Conservation (phyloP, 2,329 filamentous ascomycete species). For the Alternaria arbusti region DNA sequence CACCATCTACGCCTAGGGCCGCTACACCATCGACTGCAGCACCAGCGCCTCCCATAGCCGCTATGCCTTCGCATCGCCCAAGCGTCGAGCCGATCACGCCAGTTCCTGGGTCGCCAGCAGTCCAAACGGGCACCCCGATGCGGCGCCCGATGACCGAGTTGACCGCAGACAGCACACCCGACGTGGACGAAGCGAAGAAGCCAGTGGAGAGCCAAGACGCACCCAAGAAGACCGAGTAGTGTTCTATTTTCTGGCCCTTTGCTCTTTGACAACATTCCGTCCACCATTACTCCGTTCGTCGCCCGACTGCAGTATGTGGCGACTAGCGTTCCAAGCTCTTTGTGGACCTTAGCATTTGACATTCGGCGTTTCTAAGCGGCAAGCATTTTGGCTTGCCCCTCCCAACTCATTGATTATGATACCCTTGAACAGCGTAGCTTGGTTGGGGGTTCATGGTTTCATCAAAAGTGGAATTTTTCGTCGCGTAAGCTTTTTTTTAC, state of each 20-base stretch:
- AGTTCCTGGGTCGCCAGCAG: conserved; percentile 42
- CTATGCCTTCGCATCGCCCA: conserved; percentile 30
- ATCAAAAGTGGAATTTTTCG: conserved; percentile 8
- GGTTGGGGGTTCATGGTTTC: conserved; percentile 8
- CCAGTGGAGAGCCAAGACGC: conserved; percentile 1
- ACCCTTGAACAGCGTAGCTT: conserved; percentile 13
- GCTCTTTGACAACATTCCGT: not conserved
- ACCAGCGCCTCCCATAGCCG: conserved; percentile 15
- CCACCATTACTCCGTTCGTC: not conserved
- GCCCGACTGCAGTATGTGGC: too few species aligned
- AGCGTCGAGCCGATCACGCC: conserved; percentile 48
- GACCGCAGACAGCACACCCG: conserved; percentile 13
- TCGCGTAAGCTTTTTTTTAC: not conserved
- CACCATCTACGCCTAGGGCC: conserved; percentile 9
- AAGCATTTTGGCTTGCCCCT: not conserved
- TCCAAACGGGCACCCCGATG: conserved; percentile 32
- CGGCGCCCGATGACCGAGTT: conserved; percentile 26
- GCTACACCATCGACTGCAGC: conserved; percentile 8
- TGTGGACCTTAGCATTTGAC: not conserved
- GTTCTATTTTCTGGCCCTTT: not conserved
- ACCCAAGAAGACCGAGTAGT: conserved; percentile 11
- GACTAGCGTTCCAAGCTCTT: not conserved
- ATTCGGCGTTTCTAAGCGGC: not conserved
- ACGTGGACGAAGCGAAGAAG: conserved; percentile 17
- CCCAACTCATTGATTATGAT: not conserved